Percentiles rank a stretch among this genome's conserved stretches.
phyloP scores from a whole-genome alignment of 305 asterid species.

The Andrographis paniculata region DNA sequence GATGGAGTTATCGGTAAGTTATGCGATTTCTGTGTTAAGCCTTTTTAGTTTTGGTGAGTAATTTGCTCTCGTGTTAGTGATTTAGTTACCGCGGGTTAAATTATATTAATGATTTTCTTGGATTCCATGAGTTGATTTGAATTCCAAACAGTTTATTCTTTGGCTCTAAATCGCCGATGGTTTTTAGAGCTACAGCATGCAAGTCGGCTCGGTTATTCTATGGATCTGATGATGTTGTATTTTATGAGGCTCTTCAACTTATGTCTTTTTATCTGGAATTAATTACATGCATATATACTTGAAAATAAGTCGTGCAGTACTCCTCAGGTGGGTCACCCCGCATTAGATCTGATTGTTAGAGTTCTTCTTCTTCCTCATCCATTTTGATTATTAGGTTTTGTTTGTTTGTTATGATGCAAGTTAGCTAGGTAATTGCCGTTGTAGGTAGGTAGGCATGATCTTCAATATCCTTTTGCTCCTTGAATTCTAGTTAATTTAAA shows the following conservation, averaged over 20 bases:
- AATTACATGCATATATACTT: no score
- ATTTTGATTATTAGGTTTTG: not conserved
- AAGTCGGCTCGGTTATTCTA: constrained; percentile 10
- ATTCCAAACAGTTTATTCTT: no score
- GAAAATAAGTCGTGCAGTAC: not conserved
- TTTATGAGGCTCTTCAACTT: not conserved
- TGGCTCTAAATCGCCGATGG: not conserved
- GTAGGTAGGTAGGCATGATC: not conserved
- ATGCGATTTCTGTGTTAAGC: constrained; percentile 10
- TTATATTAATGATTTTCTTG: constrained; percentile 18
- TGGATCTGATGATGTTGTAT: constrained; percentile 20
- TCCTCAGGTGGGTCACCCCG: not conserved
- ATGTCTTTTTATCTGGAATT: constrained; percentile 4
- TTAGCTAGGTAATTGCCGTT: not conserved
- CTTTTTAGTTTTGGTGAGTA: constrained; percentile 15
- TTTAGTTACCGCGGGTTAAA: constrained; percentile 11
- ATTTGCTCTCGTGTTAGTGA: constrained; percentile 6
- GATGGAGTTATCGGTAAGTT: constrained; percentile 12
- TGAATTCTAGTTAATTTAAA: no score
- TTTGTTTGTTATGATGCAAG: no score
- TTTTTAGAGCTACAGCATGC: constrained; percentile 15
- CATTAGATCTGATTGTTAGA: constrained; percentile 18
- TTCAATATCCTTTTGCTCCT: no score
- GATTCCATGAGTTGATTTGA: no score
- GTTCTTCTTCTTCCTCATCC: not conserved